Evolutionary conservation across 2,329 filamentous ascomycete genomes (phyloP).

Genomic region (Fusarium solani-melongenae): DNA sequence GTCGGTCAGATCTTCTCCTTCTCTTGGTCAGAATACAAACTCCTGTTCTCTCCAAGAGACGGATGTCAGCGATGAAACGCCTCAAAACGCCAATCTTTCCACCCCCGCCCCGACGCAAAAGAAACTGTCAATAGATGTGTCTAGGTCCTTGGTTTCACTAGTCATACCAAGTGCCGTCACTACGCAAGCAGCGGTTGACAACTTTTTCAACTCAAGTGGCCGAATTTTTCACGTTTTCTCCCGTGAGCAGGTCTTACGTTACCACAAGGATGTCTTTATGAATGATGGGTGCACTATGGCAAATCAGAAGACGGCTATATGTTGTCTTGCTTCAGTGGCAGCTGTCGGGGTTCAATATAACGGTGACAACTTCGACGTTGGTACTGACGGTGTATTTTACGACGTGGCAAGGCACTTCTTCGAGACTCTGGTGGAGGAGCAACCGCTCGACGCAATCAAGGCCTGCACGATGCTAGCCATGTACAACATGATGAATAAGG

Average conservation of each 20-base stretch:
- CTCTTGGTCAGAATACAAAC: background rate
- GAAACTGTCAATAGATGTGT: background rate
- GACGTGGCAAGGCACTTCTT: background rate
- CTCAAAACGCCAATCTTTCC: background rate
- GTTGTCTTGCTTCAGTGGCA: background rate
- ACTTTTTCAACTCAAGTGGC: background rate
- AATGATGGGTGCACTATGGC: background rate
- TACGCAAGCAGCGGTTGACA: background rate
- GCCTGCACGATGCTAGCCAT: background rate
- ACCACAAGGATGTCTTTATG: background rate
- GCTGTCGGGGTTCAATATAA: background rate
- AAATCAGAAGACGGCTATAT: background rate
- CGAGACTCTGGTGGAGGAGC: background rate
- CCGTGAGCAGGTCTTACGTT: background rate
- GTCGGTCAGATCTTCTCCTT: background rate
- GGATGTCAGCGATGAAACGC: background rate
- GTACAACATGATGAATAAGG: background rate
- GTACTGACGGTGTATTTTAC: background rate
- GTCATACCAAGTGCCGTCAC: background rate
- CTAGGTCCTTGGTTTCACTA: background rate
- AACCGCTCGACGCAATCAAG: background rate
- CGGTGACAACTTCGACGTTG: background rate
- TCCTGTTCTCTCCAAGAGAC: background rate
- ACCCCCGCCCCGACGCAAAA: background rate
- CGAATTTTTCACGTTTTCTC: background rate